Evolutionary conservation across 1,284 basidiomycete species (phyloP).

Genomic region (Chondrostereum purpureum): DNA sequence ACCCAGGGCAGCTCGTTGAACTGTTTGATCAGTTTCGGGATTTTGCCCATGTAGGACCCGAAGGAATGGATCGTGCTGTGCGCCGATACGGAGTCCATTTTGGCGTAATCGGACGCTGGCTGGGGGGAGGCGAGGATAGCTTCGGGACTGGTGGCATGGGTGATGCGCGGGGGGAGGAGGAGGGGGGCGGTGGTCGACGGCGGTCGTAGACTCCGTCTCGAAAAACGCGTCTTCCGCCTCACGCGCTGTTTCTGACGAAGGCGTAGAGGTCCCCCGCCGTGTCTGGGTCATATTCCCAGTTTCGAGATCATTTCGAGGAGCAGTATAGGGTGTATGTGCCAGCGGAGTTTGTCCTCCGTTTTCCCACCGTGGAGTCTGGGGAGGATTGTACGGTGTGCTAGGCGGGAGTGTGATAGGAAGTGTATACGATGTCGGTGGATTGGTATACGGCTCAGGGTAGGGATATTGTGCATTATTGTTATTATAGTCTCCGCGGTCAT

Average conservation of each 20-base stretch:
- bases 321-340: constrained; percentile 6
- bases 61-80: constrained; percentile 23
- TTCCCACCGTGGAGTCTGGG: too few species aligned
- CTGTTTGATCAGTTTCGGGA: constrained; percentile 23
- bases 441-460: too few species aligned
- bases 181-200: constrained; percentile 15
- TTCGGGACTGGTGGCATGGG: constrained; percentile 11
- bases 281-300: too few species aligned
- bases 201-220: constrained; percentile 18
- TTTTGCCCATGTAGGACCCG: constrained; percentile 23
- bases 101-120: constrained; percentile 26
- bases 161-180: constrained; percentile 1
- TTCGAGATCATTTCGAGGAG: neutral
- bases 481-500: too few species aligned
- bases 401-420: too few species aligned
- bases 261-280: neutral
- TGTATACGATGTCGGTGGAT: too few species aligned
- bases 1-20: constrained; percentile 32
- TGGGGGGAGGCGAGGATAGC: constrained; percentile 18
- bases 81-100: constrained; percentile 25
- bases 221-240: constrained; percentile 7
- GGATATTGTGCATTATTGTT: too few species aligned
- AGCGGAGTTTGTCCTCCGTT: too few species aligned
- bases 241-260: constrained; percentile 12
- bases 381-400: too few species aligned